A percentile compares a stretch with the other conserved stretches of the same genome.
Conservation (phyloP, 192 early-diverging fungal species). For the Glomus cerebriforme region DNA sequence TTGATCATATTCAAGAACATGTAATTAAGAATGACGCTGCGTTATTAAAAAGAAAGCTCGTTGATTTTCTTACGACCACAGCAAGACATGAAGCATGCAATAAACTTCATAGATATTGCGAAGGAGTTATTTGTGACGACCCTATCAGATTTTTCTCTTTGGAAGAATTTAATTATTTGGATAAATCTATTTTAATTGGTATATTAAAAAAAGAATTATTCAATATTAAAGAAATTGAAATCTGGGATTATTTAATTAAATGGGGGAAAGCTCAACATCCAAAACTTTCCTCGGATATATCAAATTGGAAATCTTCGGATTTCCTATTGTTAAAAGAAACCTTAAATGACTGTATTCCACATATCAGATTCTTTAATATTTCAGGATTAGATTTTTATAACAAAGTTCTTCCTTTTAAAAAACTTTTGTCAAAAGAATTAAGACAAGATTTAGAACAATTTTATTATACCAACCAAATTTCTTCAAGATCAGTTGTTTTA, state of each 20-base stretch:
- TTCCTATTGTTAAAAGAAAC: not conserved
- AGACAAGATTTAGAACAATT: not conserved
- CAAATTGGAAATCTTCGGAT: not conserved
- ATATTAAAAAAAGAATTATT: constrained; percentile 17
- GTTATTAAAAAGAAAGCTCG: constrained; percentile 10
- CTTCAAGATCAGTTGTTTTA: not conserved
- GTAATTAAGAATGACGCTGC: constrained; percentile 10
- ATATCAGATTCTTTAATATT: constrained; percentile 31
- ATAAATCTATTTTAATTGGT: not conserved
- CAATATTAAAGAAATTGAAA: constrained; percentile 29
- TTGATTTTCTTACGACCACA: constrained; percentile 8
- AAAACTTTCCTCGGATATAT: not conserved
- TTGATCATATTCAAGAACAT: constrained; percentile 27
- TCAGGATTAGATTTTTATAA: constrained; percentile 14
- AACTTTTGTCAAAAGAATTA: constrained; percentile 26
- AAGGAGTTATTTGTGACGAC: constrained; percentile 8
- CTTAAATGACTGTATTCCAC: constrained; percentile 1
- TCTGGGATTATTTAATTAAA: constrained; percentile 24
- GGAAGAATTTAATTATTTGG: not conserved
- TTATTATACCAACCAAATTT: not conserved
- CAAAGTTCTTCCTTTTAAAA: constrained; percentile 13
- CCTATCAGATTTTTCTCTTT: constrained; percentile 12
- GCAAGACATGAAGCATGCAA: constrained; percentile 7
- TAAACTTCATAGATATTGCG: not conserved
- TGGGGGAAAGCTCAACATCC: constrained; percentile 27